Percentiles rank a stretch among this genome's conserved stretches.
Conservation (phyloP, 106 monocot species). For the Triglochin maritima region DNA sequence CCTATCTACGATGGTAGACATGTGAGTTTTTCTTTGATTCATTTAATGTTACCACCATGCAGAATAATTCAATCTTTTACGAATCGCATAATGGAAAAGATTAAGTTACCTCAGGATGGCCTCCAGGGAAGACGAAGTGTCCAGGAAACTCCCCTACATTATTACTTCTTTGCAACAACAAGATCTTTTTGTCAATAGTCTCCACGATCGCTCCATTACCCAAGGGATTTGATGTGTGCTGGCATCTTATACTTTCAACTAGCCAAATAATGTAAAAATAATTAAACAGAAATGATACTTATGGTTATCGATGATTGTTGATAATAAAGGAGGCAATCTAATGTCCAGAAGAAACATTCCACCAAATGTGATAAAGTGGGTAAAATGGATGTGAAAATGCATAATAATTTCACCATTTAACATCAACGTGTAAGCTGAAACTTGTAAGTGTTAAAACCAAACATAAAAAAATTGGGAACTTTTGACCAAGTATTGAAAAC, state of each 20-base stretch:
- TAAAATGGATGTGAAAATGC: too few relatives aligned
- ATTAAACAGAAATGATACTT: too few relatives aligned
- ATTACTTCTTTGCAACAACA: constrained; percentile 81
- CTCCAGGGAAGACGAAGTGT: constrained; percentile 93
- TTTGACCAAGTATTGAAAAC: too few relatives aligned
- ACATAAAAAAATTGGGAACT: too few relatives aligned
- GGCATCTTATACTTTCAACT: constrained; percentile 57
- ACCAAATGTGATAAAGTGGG: too few relatives aligned
- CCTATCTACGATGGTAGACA: too few relatives aligned
- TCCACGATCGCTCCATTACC: constrained; percentile 96
- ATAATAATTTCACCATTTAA: too few relatives aligned
- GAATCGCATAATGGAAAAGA: not conserved
- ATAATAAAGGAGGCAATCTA: not conserved
- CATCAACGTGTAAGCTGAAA: too few relatives aligned
- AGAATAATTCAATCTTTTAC: not conserved
- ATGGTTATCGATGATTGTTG: too few relatives aligned
- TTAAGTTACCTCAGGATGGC: constrained; percentile 81
- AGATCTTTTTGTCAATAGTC: constrained; percentile 63
- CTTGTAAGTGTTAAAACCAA: too few relatives aligned
- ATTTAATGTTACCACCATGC: too few relatives aligned
- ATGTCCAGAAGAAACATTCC: not conserved
- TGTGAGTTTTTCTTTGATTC: too few relatives aligned
- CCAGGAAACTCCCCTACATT: constrained; percentile 98
- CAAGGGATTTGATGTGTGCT: constrained; percentile 73
- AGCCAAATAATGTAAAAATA: not conserved